Conservation (phyloP, 2,329 filamentous ascomycete species). For the Diplodia corticola region DNA sequence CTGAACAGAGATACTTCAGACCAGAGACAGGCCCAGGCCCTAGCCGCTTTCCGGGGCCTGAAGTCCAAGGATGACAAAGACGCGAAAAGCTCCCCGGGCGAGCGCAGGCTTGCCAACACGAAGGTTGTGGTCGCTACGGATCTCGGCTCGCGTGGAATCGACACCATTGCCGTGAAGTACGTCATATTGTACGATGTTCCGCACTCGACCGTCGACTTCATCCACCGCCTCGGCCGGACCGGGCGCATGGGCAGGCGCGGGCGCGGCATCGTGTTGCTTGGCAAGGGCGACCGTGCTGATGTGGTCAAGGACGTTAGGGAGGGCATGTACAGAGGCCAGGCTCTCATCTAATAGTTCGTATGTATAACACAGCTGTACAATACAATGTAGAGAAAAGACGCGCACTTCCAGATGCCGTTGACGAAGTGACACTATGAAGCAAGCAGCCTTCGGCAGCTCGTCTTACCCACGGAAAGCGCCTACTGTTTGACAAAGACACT, state of each 20-base stretch:
- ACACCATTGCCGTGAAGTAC: slow-evolving; percentile 85
- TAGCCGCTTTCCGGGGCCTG: slow-evolving; percentile 67
- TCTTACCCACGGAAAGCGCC: neutral
- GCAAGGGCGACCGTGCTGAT: slow-evolving; percentile 84
- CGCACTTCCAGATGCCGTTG: neutral
- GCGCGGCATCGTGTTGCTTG: slow-evolving; percentile 84
- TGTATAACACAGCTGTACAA: neutral
- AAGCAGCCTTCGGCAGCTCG: neutral
- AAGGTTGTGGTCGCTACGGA: slow-evolving; percentile 95
- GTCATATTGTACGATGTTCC: slow-evolving; percentile 98
- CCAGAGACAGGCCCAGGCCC: slow-evolving; percentile 72
- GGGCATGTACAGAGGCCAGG: slow-evolving; percentile 57
- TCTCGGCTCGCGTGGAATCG: slow-evolving; percentile 86
- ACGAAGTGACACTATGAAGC: neutral
- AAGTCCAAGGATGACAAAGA: slow-evolving; percentile 30
- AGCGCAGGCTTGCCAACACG: slow-evolving; percentile 44
- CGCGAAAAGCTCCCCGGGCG: neutral
- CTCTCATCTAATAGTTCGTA: slow-evolving; percentile 44
- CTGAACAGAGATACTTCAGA: slow-evolving; percentile 83
- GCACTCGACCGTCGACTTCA: slow-evolving; percentile 96
- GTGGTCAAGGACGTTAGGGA: slow-evolving; percentile 89
- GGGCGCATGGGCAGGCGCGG: slow-evolving; percentile 91
- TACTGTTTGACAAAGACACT: slow-evolving; percentile 23
- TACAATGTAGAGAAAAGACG: neutral
- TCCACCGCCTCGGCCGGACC: slow-evolving; percentile 88